These are phyloP conservation scores for Nyssa sinensis DNA, from an alignment of 148 eudicot genomes.

Conservation along the genomic window DNA sequence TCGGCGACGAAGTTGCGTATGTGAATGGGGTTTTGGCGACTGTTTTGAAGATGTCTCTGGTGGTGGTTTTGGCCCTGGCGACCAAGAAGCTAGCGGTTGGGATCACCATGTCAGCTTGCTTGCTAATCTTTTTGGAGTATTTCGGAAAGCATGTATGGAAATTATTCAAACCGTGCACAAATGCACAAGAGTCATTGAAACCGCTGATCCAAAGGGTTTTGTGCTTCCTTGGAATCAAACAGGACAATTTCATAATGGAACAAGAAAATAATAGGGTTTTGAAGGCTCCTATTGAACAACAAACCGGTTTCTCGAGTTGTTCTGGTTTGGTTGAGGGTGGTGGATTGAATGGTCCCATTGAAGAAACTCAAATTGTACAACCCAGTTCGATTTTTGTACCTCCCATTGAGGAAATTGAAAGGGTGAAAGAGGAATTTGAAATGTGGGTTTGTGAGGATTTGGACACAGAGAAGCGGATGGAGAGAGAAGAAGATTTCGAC, in stretches of 20 bases:
- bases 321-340: slow-evolving; percentile 16
- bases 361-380: slow-evolving; percentile 18
- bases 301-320: background rate
- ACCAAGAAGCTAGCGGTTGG: slow-evolving; percentile 49
- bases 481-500: slow-evolving; percentile 20
- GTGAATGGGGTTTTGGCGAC: slow-evolving; percentile 21
- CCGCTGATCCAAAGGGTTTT: slow-evolving; percentile 11
- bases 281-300: background rate
- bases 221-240: background rate
- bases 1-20: background rate
- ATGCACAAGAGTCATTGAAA: background rate
- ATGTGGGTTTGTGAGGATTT: background rate
- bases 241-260: background rate
- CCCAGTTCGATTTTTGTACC: background rate
- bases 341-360: slow-evolving; percentile 8
- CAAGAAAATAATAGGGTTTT: background rate
- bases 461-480: background rate
- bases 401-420: slow-evolving; percentile 3
- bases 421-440: slow-evolving; percentile 13
- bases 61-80: slow-evolving; percentile 45
- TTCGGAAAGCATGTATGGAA: slow-evolving; percentile 9
- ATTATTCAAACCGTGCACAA: background rate
- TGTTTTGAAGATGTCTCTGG: slow-evolving; percentile 37
- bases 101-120: slow-evolving; percentile 43
- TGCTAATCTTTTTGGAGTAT: slow-evolving; percentile 37